Evolutionary conservation across 1,284 basidiomycete species (phyloP).

Genomic region (Hypsizygus ulmarius): DNA sequence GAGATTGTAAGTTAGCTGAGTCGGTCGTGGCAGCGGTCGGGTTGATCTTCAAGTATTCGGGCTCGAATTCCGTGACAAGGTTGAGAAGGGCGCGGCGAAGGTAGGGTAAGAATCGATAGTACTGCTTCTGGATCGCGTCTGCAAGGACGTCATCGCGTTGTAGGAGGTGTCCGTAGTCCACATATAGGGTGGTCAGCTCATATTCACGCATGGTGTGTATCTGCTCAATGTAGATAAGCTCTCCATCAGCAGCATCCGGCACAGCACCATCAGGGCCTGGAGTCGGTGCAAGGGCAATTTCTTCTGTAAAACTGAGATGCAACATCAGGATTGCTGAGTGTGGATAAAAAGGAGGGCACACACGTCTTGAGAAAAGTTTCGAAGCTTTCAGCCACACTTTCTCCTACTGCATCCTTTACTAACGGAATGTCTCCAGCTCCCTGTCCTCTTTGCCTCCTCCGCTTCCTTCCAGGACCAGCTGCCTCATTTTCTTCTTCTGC

Average conservation of each 20-base stretch:
- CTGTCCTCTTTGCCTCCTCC: conserved; percentile 49
- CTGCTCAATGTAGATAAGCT: conserved; percentile 85
- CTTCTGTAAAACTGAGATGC: conserved; percentile 72
- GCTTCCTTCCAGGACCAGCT: conserved; percentile 36
- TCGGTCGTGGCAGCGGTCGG: conserved; percentile 74
- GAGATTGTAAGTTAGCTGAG: conserved; percentile 83
- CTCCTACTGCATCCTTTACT: conserved; percentile 90
- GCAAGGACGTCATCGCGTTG: conserved; percentile 91
- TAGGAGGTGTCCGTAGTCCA: conserved; percentile 92
- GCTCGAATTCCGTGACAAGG: conserved; percentile 84
- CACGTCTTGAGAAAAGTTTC: conserved; percentile 89
- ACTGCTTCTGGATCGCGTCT: conserved; percentile 89
- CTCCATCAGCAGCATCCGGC: conserved; percentile 55
- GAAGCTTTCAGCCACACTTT: conserved; percentile 89
- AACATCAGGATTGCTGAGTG: conserved; percentile 11
- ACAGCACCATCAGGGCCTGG: conserved; percentile 67
- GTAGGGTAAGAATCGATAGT: conserved; percentile 96
- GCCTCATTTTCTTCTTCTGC: conserved; percentile 46
- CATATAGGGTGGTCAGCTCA: conserved; percentile 92
- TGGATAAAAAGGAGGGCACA: conserved; percentile 28
- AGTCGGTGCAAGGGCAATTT: conserved; percentile 70
- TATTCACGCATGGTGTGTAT: conserved; percentile 92
- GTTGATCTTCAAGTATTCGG: conserved; percentile 93
- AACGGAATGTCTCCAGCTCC: conserved; percentile 70
- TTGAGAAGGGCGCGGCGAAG: conserved; percentile 88